phyloP scores from a whole-genome alignment of 768 basidiomycete species.

The Lactifluus piperatus region DNA sequence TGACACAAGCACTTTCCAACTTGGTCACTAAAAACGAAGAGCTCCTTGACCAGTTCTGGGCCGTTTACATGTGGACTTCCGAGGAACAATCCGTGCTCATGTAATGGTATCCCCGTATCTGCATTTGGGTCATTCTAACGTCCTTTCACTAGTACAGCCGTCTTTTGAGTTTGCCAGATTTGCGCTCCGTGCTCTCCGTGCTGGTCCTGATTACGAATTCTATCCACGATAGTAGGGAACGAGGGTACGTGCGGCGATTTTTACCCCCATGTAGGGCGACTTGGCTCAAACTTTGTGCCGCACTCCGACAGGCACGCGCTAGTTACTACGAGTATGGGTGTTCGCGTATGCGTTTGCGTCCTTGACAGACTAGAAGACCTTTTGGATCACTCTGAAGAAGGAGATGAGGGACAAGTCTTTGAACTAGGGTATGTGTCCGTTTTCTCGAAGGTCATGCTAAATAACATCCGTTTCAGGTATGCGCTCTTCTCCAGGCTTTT shows the following conservation, averaged over 20 bases:
- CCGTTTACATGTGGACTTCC: slow-evolving; percentile 51
- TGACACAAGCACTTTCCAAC: slow-evolving; percentile 78
- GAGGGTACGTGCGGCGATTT: slow-evolving; percentile 11
- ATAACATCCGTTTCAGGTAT: slow-evolving; percentile 14
- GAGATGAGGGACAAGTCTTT: slow-evolving; percentile 59
- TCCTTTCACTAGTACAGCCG: slow-evolving; percentile 33
- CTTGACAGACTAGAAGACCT: slow-evolving; percentile 65
- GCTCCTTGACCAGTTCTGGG: slow-evolving; percentile 53
- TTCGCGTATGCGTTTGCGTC: slow-evolving; percentile 56
- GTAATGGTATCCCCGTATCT: slow-evolving; percentile 31
- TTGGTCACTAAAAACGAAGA: slow-evolving; percentile 65
- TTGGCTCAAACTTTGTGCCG: not conserved
- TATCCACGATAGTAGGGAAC: slow-evolving; percentile 1
- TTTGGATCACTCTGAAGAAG: slow-evolving; percentile 58
- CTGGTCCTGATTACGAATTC: slow-evolving; percentile 19
- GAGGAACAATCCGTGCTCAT: slow-evolving; percentile 70
- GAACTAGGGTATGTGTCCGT: slow-evolving; percentile 50
- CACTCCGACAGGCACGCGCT: slow-evolving; percentile 39
- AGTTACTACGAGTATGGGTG: slow-evolving; percentile 44
- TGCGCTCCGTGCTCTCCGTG: slow-evolving; percentile 7
- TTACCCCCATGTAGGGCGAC: not conserved
- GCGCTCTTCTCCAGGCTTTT: slow-evolving; percentile 16
- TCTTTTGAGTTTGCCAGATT: slow-evolving; percentile 24
- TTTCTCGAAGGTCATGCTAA: slow-evolving; percentile 6
- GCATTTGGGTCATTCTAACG: slow-evolving; percentile 2